phyloP scores from a whole-genome alignment of 495 filamentous ascomycete genomes.

The Penicillium coprophilum region DNA sequence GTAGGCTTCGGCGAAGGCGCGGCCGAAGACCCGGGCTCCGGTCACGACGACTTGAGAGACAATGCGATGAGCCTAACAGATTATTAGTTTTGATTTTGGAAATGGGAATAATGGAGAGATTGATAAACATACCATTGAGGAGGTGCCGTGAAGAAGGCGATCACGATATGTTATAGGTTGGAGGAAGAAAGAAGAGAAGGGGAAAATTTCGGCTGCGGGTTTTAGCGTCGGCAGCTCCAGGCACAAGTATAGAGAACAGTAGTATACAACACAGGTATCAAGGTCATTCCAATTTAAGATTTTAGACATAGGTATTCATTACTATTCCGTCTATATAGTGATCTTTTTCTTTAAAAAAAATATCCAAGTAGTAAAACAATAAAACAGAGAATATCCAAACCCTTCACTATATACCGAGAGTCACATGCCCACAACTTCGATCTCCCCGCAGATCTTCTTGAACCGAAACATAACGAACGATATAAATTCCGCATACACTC shows the following conservation, averaged over 20 bases:
- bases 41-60: conserved; percentile 89
- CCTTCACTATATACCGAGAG: conserved; percentile 16
- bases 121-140: conserved; percentile 33
- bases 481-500: conserved; percentile 10
- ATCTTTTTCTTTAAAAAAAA: not conserved
- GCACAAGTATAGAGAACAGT: conserved; percentile 8
- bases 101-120: not conserved
- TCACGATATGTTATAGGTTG: conserved; percentile 30
- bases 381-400: not conserved
- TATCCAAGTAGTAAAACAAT: not conserved
- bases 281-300: not conserved
- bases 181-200: conserved; percentile 28
- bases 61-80: conserved; percentile 81
- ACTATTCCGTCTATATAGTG: not conserved
- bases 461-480: conserved; percentile 22
- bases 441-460: conserved; percentile 32
- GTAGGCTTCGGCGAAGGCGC: conserved; percentile 88
- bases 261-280: not conserved
- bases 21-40: conserved; percentile 86
- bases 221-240: conserved; percentile 30
- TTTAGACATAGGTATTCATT: not conserved
- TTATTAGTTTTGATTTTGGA: conserved; percentile 5
- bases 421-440: conserved; percentile 27
- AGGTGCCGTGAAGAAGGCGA: conserved; percentile 24
- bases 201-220: conserved; percentile 43